A percentile compares a stretch with the other conserved stretches of the same genome.
Conservation (phyloP, 441 rosid species). For the Daphne laureola region DNA sequence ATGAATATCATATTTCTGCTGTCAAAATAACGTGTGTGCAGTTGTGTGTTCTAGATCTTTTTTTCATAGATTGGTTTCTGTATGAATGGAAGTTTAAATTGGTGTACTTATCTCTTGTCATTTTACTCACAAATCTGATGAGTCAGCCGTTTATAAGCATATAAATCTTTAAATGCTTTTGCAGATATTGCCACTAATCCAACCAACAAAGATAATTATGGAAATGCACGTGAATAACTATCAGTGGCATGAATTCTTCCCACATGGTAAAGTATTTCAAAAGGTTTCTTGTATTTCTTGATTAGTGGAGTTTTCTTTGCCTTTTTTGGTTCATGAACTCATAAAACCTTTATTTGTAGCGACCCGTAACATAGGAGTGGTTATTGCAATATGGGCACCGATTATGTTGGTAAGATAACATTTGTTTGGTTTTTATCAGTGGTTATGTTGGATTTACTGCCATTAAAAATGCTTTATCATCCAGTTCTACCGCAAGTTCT, state of each 20-base stretch:
- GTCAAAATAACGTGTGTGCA: too few species aligned
- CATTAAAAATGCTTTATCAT: not conserved
- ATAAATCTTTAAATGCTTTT: slow-evolving; percentile 13
- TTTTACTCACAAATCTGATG: too few species aligned
- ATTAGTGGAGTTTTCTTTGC: slow-evolving; percentile 7
- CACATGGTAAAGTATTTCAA: slow-evolving; percentile 43
- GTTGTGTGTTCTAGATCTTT: too few species aligned
- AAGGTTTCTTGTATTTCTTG: slow-evolving; percentile 1
- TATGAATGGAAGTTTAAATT: too few species aligned
- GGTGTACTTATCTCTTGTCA: too few species aligned
- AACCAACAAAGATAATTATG: slow-evolving; percentile 77
- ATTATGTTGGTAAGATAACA: slow-evolving; percentile 65
- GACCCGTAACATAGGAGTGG: slow-evolving; percentile 73
- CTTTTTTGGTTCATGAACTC: not conserved
- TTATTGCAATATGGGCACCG: slow-evolving; percentile 95
- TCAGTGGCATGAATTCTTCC: slow-evolving; percentile 90
- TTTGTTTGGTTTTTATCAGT: slow-evolving; percentile 2
- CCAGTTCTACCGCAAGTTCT: not conserved
- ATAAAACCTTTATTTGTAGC: slow-evolving; percentile 27
- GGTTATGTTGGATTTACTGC: not conserved
- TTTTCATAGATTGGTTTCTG: too few species aligned
- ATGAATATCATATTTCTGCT: too few species aligned
- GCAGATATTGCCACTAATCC: slow-evolving; percentile 78
- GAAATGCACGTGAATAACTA: slow-evolving; percentile 46
- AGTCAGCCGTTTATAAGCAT: not conserved